Conservation (phyloP, 768 basidiomycete species). For the Amanita molliuscula region DNA sequence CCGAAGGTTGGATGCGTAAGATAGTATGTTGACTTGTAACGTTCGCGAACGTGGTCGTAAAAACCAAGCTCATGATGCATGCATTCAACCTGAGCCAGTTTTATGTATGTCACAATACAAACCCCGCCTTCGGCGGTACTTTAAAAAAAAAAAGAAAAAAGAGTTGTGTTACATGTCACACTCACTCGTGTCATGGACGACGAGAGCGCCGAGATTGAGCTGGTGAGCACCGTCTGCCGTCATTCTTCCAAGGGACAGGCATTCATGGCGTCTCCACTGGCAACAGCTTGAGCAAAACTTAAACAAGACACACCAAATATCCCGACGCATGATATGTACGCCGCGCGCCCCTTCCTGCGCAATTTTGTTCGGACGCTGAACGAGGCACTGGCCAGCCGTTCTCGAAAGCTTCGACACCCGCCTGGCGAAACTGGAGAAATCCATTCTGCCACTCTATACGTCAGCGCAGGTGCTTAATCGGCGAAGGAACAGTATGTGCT, state of each 20-base stretch:
- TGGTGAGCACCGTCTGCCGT: conserved; percentile 25
- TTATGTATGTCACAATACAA: too few relatives aligned
- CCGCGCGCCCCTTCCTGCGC: background rate
- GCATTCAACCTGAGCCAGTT: too few relatives aligned
- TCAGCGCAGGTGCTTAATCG: conserved; percentile 69
- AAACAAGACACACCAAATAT: conserved; percentile 77
- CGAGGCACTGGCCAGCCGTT: conserved; percentile 44
- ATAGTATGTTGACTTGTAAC: too few relatives aligned
- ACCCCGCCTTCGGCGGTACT: too few relatives aligned
- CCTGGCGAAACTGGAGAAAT: conserved; percentile 75
- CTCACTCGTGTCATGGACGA: conserved; percentile 51
- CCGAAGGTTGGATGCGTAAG: too few relatives aligned
- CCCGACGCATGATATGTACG: conserved; percentile 79
- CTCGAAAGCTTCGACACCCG: conserved; percentile 78
- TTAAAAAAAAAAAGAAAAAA: too few relatives aligned
- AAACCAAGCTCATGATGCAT: too few relatives aligned
- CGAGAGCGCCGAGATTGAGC: conserved; percentile 69
- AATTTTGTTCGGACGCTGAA: conserved; percentile 11
- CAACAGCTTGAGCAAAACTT: conserved; percentile 79
- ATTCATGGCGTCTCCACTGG: too few relatives aligned
- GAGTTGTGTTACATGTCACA: too few relatives aligned
- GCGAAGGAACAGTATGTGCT: conserved; percentile 57
- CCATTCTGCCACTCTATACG: conserved; percentile 73
- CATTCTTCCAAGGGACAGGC: background rate
- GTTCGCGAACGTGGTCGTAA: too few relatives aligned